These are phyloP conservation scores for Jatropha podagrica DNA, from an alignment of 441 rosid species.

Conservation along the genomic window DNA sequence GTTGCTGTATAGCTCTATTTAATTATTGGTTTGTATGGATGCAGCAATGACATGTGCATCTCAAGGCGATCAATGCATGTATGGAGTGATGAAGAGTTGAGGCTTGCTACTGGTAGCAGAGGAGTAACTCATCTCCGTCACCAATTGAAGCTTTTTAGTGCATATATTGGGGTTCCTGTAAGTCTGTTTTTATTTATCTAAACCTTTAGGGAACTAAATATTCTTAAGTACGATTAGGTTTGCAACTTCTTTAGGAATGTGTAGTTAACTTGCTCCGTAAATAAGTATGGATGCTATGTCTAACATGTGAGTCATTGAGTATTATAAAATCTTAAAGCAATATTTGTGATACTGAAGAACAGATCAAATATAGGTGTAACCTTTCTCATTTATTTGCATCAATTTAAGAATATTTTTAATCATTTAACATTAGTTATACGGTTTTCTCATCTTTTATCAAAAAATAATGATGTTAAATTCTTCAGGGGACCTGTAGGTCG, in stretches of 20 bases:
- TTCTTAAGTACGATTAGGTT: background rate
- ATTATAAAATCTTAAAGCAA: background rate
- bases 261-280: background rate
- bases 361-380: background rate
- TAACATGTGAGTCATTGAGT: background rate
- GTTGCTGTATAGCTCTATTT: background rate
- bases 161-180: conserved; percentile 77
- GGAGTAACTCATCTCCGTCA: conserved; percentile 55
- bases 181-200: conserved; percentile 23
- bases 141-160: conserved; percentile 71
- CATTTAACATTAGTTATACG: no score
- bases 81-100: conserved; percentile 78
- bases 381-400: background rate
- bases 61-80: conserved; percentile 33
- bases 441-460: background rate
- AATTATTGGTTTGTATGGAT: conserved; percentile 26
- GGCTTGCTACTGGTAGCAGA: conserved; percentile 68
- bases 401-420: background rate
- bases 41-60: conserved; percentile 33
- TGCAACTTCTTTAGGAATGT: background rate
- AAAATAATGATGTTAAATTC: conserved; percentile 19
- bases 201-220: background rate
- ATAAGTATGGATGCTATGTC: background rate
- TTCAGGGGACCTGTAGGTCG: conserved; percentile 59
- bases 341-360: background rate